Base-by-base conservation (phyloP, 1,284 basidiomycete genomes). In the Cystobasidiaceae sp. region DNA sequence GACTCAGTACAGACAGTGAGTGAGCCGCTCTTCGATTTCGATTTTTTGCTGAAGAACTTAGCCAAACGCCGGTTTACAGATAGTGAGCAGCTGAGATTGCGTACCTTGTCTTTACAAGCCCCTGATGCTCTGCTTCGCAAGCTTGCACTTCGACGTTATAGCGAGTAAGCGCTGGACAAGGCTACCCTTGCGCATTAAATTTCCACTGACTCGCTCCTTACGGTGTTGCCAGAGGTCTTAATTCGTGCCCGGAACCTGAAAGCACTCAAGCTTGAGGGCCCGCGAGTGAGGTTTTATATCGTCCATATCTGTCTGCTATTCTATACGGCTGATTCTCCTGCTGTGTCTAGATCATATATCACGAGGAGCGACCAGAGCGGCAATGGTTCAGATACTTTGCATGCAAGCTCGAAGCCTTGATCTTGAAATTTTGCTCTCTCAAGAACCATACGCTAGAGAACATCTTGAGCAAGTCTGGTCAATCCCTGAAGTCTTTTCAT, bases 211-310 rank as follows among this genome's bases (percentile, higher is more conserved):
- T n/a, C n/a, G n/a, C n/a, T n/a, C n/a, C n/a, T n/a, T n/a, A n/a
- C n/a, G n/a, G n/a, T n/a, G n/a, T 52, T 15, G 41, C 41, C 17
- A 33, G 49, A 41, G 21, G 60, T 62, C 2, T 8, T 62, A 30
- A 37, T 62, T 21, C 33, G 60, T 28, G 60, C 60, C 17, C 32
- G 30, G 19, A 62, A 62, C 21, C 60, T 62, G 15, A 11, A 37
- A 9, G 50, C 60, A n/a, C 28, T 62, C 25, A 62, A 62, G 50
- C 28, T 62, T 21, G 60, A 62, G n/a, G 60, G 60, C n/a, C 49
- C 60, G 7, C 41, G 54, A 15, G 54, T 56, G 19, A 39, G 51
- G n/a, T n/a, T n/a, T n/a, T n/a, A n/a, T 25, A 30, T 15, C 15
- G 33, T 13, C 19, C 19, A 17, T 17, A n/a, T 55, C 34, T 41